Evolutionary conservation across 176 grass and related monocot species (phyloP), one percentile per base, ranked within the genome.

Genomic region (Ensete ventricosum): DNA sequence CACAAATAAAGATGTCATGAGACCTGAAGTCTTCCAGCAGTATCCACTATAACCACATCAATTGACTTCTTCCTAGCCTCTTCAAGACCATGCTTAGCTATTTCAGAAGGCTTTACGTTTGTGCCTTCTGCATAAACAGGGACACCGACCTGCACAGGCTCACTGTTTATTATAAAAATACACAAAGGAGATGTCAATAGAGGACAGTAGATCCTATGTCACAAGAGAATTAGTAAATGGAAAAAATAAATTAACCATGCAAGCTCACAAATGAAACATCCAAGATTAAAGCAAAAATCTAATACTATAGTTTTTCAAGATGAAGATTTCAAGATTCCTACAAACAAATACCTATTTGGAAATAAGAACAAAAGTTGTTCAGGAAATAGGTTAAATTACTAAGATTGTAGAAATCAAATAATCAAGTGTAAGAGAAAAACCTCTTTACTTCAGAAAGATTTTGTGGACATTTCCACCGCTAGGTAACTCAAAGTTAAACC

Each of bases 1-100:
- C 62, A 23, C 34, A 57, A 60, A 62, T 65, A 84, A 52, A 85
- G 50, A 63, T 10, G 9, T 83, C 24, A 25, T 53, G 52, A 14
- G 50, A 97, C 94, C 94, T 97, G 94, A 70, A 93, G 78, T 77
- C 90, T 86, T 81, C 94, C 94, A 79, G 94, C 94, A 77, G 94
- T 97, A 76, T 97, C 94, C 72, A 97, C 88, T 74, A 97, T 81
- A 76, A 97, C 71, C 19, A 90, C 90, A 62, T 97, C 90, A 66
- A 81, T 91, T 27, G 88, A 85, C 77, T 91, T 90, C 77, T 70
- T 82, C 81, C 89, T 97, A 50, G 88, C 94, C 79, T 97, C 90
- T 76, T 93, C 70, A n/a, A 97, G 69, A 34, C 83, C 94, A n/a
- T 87, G 89, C 64, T 81, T 90, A 55, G 94, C 88, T 74, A 97